phyloP scores from a whole-genome alignment of 2,329 filamentous ascomycete genomes.

The Pseudovirgaria hyperparasitica region DNA sequence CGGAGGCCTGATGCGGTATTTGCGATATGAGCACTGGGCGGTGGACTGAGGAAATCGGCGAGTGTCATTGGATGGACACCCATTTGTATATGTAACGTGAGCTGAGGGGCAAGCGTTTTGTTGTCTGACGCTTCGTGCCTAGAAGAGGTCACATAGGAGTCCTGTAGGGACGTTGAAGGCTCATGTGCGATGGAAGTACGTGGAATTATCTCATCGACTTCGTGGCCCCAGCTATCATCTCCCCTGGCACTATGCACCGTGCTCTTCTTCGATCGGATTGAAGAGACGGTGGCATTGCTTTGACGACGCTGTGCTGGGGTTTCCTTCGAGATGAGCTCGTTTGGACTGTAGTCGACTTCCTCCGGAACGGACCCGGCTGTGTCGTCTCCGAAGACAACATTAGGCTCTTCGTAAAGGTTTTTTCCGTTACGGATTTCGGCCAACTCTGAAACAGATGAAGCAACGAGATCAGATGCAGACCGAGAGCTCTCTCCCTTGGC shows the following conservation, averaged over 20 bases:
- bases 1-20: constrained; percentile 15
- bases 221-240: constrained; percentile 30
- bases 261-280: constrained; percentile 28
- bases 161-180: constrained; percentile 9
- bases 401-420: no score
- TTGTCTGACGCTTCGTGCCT: constrained; percentile 13
- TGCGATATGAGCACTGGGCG: constrained; percentile 5
- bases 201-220: constrained; percentile 37
- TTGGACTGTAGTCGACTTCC: not conserved
- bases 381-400: no score
- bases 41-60: constrained; percentile 43
- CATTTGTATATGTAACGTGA: constrained; percentile 57
- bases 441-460: no score
- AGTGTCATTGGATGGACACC: constrained; percentile 51
- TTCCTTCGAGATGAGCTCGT: constrained; percentile 25
- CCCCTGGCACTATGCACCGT: constrained; percentile 19
- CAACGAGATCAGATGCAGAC: no score
- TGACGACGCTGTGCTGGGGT: constrained; percentile 13
- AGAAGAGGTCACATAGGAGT: constrained; percentile 24
- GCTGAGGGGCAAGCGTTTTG: constrained; percentile 13
- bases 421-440: no score
- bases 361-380: no score
- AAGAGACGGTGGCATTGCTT: constrained; percentile 19
- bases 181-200: constrained; percentile 12
- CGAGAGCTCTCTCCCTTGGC: no score